Base-by-base conservation (phyloP, 768 basidiomycete species). In the Tephrocybe rancida region DNA sequence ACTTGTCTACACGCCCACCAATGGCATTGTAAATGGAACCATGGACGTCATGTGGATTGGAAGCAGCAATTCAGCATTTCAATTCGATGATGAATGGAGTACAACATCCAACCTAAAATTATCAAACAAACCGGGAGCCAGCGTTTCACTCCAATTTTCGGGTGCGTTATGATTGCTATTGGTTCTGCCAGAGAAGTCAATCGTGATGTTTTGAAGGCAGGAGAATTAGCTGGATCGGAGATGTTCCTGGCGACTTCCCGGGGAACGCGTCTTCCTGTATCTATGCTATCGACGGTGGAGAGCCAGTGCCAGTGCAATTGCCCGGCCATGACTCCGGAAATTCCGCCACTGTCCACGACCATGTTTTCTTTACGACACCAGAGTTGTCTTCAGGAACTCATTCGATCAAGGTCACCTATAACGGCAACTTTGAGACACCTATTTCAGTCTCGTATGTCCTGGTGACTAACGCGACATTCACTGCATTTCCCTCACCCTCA, bases 271-370 rank as follows among this genome's bases (percentile, higher is more conserved):
- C 30, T 13, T 22, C 46, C 1, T 47, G 46, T 24, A 35, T 18
- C 30, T 47, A 47, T n/a, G 30, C 22, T 9, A 47, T 47, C 21
- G 46, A 47, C 16, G 34, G n/a, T 35, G 46, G 46, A 32, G 30
- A 32, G 1, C 27, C 46, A 16, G 30, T 47, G 35, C 35, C 46
- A 11, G 19, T 47, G 3, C 6, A 10, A n/a, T 34, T 47, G 19
- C 10, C 6, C 19, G 46, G 46, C n/a, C 46, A 34, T 16, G 7
- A 3, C 26, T 24, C 22, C n/a, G 21, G 26, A 8, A 19, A 26
- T 26, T 38, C 32, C 16, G 29, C 25, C 14, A 26, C 27, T 16
- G 10, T 44, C 9, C 13, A 44, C 27, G 44, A 44, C 22, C 16
- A 5, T 26, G 18, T 30, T 2, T 44, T 30, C 27, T 44, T 44